Percentiles rank a stretch among this genome's conserved stretches.
phyloP scores from a whole-genome alignment of 805 yeast genomes.

The Brettanomyces anomalus region DNA sequence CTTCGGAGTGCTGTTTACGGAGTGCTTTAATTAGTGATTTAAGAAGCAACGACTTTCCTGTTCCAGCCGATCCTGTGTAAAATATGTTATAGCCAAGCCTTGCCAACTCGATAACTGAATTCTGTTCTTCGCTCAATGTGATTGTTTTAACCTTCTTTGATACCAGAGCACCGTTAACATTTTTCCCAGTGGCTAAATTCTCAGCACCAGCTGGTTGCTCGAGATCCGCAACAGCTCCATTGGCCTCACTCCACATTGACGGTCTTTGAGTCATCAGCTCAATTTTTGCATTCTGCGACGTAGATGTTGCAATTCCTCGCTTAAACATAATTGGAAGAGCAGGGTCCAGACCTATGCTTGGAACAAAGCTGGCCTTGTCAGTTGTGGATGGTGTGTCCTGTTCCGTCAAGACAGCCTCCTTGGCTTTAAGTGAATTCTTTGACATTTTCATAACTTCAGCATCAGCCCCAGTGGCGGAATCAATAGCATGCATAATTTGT shows the following conservation, averaged over 20 bases:
- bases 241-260: constrained; percentile 2
- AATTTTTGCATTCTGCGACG: constrained; percentile 8
- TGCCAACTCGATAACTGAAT: constrained; percentile 53
- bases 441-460: not conserved
- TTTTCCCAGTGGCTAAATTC: no score
- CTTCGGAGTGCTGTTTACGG: constrained; percentile 33
- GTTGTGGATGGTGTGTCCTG: not conserved
- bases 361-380: not conserved
- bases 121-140: constrained; percentile 52
- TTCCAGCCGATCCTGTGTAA: constrained; percentile 97
- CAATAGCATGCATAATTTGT: no score
- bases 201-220: no score
- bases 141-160: constrained; percentile 17
- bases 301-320: constrained; percentile 8
- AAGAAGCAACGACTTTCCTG: constrained; percentile 90
- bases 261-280: constrained; percentile 16
- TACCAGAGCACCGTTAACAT: not conserved
- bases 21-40: constrained; percentile 50
- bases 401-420: not conserved
- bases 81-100: constrained; percentile 61
- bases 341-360: not conserved
- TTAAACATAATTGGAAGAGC: not conserved
- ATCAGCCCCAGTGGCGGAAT: not conserved
- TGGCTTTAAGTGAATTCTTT: not conserved
- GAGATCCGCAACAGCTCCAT: no score